Evolutionary conservation across 352 stramenopile genomes (phyloP).

Genomic region (Blastocystis sp.): DNA sequence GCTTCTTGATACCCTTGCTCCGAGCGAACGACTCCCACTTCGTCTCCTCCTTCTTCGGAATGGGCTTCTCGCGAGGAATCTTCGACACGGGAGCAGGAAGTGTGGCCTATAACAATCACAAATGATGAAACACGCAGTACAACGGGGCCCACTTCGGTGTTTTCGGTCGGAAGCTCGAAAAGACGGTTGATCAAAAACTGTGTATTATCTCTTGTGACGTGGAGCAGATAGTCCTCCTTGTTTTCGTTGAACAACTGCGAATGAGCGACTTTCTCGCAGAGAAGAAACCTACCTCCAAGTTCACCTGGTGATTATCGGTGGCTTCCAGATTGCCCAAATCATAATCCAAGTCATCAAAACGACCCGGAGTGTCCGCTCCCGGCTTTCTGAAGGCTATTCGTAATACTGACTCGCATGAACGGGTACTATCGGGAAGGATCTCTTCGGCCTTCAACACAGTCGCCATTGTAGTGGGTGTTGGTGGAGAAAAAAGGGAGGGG

Average conservation of each 20-base stretch:
- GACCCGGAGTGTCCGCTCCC: constrained; percentile 43
- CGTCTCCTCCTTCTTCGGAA: constrained; percentile 90
- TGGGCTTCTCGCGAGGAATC: constrained; percentile 83
- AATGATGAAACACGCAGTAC: constrained; percentile 70
- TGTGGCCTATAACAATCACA: constrained; percentile 6
- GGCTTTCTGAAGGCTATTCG: constrained; percentile 61
- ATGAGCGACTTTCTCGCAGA: not conserved
- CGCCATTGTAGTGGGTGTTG: constrained; percentile 11
- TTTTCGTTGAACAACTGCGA: constrained; percentile 69
- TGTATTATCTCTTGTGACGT: constrained; percentile 85
- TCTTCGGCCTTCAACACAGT: constrained; percentile 48
- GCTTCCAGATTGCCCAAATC: constrained; percentile 84
- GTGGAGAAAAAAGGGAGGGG: not conserved
- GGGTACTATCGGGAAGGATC: constrained; percentile 38
- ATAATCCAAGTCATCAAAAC: constrained; percentile 80
- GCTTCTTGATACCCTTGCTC: constrained; percentile 92
- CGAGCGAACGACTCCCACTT: constrained; percentile 98
- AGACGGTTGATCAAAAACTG: constrained; percentile 88
- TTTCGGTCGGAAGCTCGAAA: constrained; percentile 84
- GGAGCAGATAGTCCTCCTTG: constrained; percentile 82
- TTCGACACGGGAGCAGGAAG: constrained; percentile 77
- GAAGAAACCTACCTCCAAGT: constrained; percentile 74
- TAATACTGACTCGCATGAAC: constrained; percentile 10
- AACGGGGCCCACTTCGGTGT: constrained; percentile 87
- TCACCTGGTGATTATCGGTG: constrained; percentile 83